Evolutionary conservation across 306 rosid genomes (phyloP), one percentile per base, ranked within the genome.

Genomic region (Rosa rugosa): DNA sequence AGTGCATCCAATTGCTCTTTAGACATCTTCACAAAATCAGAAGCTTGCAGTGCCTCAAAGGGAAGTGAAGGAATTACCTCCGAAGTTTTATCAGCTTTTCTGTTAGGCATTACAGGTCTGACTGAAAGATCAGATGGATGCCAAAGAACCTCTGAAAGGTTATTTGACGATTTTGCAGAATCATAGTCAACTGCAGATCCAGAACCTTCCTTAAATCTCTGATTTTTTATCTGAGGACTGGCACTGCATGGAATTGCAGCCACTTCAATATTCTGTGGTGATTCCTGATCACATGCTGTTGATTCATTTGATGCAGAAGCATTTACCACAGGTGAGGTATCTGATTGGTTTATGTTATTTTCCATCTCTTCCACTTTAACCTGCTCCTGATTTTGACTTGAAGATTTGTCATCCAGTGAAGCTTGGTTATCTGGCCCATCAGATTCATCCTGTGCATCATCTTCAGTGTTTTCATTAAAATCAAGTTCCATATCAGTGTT

Each of bases 401-500:
- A 84, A 79, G 79, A 69, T 76, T 81, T 91, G 73, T 90, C 89
- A 80, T 83, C 90, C 20, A 86, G 79, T 80, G 71, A 60, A 85
- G 85, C 75, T 83, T 85, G 77, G 60, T 82, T 87, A 72, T 90
- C 96, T 25, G 88, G 71, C 49, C 82, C 91, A 73, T 93, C 98
- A 72, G 87, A 79, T 80, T 95, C 99, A 66, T 95, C 99, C 2
- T 82, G 85, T 22, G 87, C 83, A 63, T 95, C 98, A 64, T 91
- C 99, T 86, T 93, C 99, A 11, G 77, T 77, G 76, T 88, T 91
- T 94, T 95, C 99, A 81, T 90, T 75, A 86, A 95, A 95, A 79
- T 95, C 98, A 75, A 95, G 98, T 78, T 95, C 99, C 99, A 95
- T 95, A 77, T 95, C 99, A 56, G 90, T 89, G 84, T 95, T 93